Evolutionary conservation across 352 stramenopile species (phyloP).

Genomic region (Phytopythium cucurbitacearum): DNA sequence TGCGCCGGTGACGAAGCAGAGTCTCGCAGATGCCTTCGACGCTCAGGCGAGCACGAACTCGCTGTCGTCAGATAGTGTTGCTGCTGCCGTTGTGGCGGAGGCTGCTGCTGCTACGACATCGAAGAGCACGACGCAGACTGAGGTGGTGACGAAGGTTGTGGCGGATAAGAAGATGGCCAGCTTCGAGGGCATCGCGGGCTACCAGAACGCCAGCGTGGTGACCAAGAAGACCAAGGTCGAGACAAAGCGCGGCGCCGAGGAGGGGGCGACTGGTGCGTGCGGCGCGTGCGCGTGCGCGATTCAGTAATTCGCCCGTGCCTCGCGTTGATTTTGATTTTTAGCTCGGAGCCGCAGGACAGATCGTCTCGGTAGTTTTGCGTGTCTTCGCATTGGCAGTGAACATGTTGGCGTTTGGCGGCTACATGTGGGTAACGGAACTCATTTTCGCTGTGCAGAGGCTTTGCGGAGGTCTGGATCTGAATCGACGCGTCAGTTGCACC

Average conservation of each 20-base stretch:
- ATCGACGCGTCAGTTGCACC: no score
- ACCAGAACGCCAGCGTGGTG: slow-evolving; percentile 30
- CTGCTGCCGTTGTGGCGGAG: not conserved
- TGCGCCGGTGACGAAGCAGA: slow-evolving; percentile 19
- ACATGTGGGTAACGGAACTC: no score
- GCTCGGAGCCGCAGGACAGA: no score
- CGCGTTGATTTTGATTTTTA: no score
- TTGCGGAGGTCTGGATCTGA: no score
- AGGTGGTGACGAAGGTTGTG: not conserved
- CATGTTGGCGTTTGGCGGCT: no score
- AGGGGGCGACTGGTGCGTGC: slow-evolving; percentile 15
- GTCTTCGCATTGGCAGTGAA: no score
- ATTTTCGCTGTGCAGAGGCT: no score
- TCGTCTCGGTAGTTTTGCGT: no score
- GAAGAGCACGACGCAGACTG: not conserved
- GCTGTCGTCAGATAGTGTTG: not conserved
- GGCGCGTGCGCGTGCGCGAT: slow-evolving; percentile 24
- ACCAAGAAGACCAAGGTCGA: slow-evolving; percentile 20
- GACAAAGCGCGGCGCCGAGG: slow-evolving; percentile 11
- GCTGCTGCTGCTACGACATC: not conserved
- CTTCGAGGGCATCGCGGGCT: slow-evolving; percentile 21
- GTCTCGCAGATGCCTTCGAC: slow-evolving; percentile 25
- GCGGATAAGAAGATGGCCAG: slow-evolving; percentile 1
- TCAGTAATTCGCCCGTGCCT: slow-evolving; percentile 9
- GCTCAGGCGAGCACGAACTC: not conserved